A percentile compares a stretch with the other conserved stretches of the same genome.
phyloP scores from a whole-genome alignment of 148 eudicot species.

The Beta vulgaris region DNA sequence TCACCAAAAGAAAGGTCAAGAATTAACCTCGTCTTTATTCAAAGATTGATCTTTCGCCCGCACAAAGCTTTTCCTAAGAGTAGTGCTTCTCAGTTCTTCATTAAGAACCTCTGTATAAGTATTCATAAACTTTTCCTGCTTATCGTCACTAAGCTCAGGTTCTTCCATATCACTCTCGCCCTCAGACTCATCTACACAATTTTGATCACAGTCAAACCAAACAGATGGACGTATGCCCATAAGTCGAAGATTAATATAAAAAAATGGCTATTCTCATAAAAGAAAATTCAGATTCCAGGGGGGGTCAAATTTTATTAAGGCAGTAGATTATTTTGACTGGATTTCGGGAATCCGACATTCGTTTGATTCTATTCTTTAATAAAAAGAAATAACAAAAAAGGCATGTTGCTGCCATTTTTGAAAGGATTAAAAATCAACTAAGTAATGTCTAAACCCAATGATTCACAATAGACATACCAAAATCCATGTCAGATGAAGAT shows the following conservation, averaged over 20 bases:
- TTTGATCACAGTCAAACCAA: conserved; percentile 2
- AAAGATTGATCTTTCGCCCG: conserved; percentile 54
- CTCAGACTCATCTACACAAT: conserved; percentile 61
- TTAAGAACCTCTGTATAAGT: conserved; percentile 69
- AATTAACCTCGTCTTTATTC: conserved; percentile 54
- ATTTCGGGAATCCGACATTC: background rate
- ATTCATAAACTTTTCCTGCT: conserved; percentile 51
- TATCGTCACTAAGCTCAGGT: conserved; percentile 34
- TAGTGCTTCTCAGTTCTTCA: conserved; percentile 60
- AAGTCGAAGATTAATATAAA: background rate
- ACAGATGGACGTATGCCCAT: background rate
- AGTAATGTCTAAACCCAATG: conserved; percentile 6
- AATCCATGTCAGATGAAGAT: conserved; percentile 82
- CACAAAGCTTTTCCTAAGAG: conserved; percentile 72
- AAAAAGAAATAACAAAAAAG: background rate
- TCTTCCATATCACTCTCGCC: conserved; percentile 55
- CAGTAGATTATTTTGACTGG: too few species aligned
- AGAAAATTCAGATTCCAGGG: background rate
- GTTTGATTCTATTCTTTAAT: background rate
- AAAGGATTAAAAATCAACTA: background rate
- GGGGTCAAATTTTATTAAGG: too few species aligned
- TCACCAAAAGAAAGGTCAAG: background rate
- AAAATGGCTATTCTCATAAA: background rate
- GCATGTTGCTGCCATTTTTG: conserved; percentile 2
- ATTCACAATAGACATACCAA: conserved; percentile 49